phyloP scores from a whole-genome alignment of 2,329 filamentous ascomycete species.

The Anthostomella pinea region DNA sequence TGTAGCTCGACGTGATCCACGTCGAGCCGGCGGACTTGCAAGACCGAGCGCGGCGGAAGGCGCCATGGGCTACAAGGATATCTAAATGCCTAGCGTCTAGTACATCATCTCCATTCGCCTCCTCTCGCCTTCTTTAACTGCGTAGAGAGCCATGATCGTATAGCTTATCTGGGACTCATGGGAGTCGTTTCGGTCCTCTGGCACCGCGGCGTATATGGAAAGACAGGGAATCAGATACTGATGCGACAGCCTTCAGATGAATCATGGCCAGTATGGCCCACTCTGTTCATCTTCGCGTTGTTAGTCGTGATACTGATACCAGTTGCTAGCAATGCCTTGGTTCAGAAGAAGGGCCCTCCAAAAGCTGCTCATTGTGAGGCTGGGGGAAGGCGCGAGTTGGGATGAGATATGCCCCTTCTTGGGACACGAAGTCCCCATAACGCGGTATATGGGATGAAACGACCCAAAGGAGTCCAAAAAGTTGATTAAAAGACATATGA shows the following conservation, averaged over 20 bases:
- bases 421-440: constrained; percentile 21
- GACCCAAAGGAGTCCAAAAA: constrained; percentile 18
- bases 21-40: constrained; percentile 29
- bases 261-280: constrained; percentile 3
- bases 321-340: constrained; percentile 23
- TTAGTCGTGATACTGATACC: not conserved
- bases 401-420: constrained; percentile 31
- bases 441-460: constrained; percentile 23
- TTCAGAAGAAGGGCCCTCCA: constrained; percentile 23
- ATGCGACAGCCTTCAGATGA: constrained; percentile 1
- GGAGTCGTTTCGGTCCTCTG: constrained; percentile 2
- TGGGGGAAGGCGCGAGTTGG: constrained; percentile 32
- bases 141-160: not conserved
- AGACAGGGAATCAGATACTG: not conserved
- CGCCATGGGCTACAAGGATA: constrained; percentile 28
- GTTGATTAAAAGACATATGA: constrained; percentile 5
- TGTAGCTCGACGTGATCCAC: constrained; percentile 23
- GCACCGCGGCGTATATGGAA: constrained; percentile 3
- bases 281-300: no score
- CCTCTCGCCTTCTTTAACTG: constrained; percentile 2
- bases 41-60: constrained; percentile 28
- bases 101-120: not conserved
- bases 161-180: no score
- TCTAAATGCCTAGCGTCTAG: constrained; percentile 18
- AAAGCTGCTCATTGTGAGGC: constrained; percentile 22